Evolutionary conservation across 441 rosid species (phyloP).

Genomic region (Erysimum cheiri): DNA sequence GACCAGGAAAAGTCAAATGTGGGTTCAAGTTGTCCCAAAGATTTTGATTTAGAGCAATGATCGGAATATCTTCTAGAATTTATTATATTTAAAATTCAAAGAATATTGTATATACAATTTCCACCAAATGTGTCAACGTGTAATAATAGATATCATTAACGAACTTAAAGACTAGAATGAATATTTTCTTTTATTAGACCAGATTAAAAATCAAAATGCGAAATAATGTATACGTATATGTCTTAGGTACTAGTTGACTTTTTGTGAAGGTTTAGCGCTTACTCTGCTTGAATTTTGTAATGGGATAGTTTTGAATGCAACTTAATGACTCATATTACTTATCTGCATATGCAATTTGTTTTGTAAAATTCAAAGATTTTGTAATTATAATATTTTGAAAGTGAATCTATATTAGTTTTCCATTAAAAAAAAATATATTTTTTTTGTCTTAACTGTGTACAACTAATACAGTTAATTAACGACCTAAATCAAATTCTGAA

Average conservation of each 20-base stretch:
- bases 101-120: not conserved
- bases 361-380: too few relatives aligned
- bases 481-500: not conserved
- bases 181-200: not conserved
- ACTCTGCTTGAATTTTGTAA: too few relatives aligned
- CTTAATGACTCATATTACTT: too few relatives aligned
- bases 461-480: not conserved
- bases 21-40: slow-evolving; percentile 25
- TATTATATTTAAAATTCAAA: slow-evolving; percentile 10
- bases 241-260: not conserved
- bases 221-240: not conserved
- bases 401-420: too few relatives aligned
- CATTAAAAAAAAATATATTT: too few relatives aligned
- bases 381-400: too few relatives aligned
- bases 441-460: too few relatives aligned
- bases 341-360: too few relatives aligned
- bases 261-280: not conserved
- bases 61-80: slow-evolving; percentile 20
- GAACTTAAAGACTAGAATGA: not conserved
- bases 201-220: not conserved
- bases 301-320: too few relatives aligned
- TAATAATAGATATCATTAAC: not conserved
- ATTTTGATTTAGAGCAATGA: slow-evolving; percentile 16
- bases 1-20: slow-evolving; percentile 42
- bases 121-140: not conserved